Evolutionary conservation across 129 eudicot species (phyloP), one percentile per base, ranked within the genome.

Genomic region (Flaveria ramosissima): DNA sequence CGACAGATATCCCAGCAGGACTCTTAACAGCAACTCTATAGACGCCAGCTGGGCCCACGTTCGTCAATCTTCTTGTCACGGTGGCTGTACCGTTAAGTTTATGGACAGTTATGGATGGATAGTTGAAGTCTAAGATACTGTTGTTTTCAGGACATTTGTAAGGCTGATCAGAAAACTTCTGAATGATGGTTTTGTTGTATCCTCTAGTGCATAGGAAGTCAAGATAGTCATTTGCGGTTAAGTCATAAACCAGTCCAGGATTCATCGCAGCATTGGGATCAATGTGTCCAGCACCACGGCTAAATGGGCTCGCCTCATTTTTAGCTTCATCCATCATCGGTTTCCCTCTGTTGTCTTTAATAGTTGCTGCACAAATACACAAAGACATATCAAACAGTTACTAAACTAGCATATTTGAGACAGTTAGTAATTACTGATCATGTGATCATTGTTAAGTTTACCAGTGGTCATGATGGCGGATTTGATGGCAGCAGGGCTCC

Each of bases 381-480:
- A 2, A 9, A 23, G 56, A 47, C 1, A 23, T 14, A 16, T 11
- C 13, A 24, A 36, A 11, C 46, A 53, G 24, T 64, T 57, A 16
- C 14, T 1, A 30, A 24, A 63, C 69, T 30, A 30, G 30, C 69
- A 15, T 27, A 30, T 63, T 63, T 26, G 11, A 27, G 45, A 5
- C 2, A 62, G 27, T 4, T 62, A 36, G 7, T 4, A 36, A 7
- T 36, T 5, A 36, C 41, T 36, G 41, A 36, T 36, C 41, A 62
- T 62, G 42, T 26, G 45, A 30, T 30, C 1, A 6, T 15, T 27
- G 45, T 63, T 76, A 50, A 24, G 42, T 4, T 21, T 71, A 92
- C 98, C 96, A 0, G 96, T 83, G 11, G 97, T 93, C 98, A 93
- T 93, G 78, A 93, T 84, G 45, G 98, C 97, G 2, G 98, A 93